Evolutionary conservation across 352 stramenopile species (phyloP).

Genomic region (Aphanomyces astaci): DNA sequence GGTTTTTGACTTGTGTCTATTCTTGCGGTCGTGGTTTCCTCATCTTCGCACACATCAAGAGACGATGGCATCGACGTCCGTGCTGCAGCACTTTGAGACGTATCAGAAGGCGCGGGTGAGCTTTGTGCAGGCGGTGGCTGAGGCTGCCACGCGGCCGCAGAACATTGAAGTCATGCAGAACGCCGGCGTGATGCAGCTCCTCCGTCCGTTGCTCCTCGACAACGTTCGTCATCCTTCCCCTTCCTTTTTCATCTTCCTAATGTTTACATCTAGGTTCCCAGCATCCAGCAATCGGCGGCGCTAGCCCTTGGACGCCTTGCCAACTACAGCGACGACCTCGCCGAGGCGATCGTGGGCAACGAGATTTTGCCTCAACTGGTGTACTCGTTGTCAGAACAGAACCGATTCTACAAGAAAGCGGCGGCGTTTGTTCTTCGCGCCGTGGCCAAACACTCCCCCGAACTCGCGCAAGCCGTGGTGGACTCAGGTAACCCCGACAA

Average conservation of each 20-base stretch:
- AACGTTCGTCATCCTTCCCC: conserved; percentile 56
- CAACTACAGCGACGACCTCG: conserved; percentile 93
- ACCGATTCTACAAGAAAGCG: conserved; percentile 95
- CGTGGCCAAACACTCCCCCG: conserved; percentile 92
- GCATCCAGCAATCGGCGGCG: conserved; percentile 92
- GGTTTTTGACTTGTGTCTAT: too few species aligned
- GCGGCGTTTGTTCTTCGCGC: conserved; percentile 90
- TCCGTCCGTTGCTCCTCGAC: conserved; percentile 89
- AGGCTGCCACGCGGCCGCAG: conserved; percentile 89
- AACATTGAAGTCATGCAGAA: conserved; percentile 97
- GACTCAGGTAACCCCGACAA: conserved; percentile 51
- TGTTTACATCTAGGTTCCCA: conserved; percentile 47
- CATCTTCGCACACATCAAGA: too few species aligned
- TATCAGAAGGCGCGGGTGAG: conserved; percentile 94
- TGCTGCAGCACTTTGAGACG: conserved; percentile 92
- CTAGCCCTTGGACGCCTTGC: conserved; percentile 88
- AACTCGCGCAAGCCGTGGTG: conserved; percentile 91
- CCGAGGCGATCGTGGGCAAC: conserved; percentile 90
- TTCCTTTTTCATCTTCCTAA: not conserved
- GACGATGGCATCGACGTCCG: conserved; percentile 77
- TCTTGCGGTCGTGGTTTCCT: too few species aligned
- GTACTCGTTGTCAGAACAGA: conserved; percentile 92
- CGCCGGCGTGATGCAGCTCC: conserved; percentile 91
- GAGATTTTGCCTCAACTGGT: conserved; percentile 96
- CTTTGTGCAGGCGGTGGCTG: conserved; percentile 91